These are phyloP conservation scores for Graphilbum fragrans DNA, from an alignment of 2,329 filamentous ascomycete genomes.

Conservation along the genomic window DNA sequence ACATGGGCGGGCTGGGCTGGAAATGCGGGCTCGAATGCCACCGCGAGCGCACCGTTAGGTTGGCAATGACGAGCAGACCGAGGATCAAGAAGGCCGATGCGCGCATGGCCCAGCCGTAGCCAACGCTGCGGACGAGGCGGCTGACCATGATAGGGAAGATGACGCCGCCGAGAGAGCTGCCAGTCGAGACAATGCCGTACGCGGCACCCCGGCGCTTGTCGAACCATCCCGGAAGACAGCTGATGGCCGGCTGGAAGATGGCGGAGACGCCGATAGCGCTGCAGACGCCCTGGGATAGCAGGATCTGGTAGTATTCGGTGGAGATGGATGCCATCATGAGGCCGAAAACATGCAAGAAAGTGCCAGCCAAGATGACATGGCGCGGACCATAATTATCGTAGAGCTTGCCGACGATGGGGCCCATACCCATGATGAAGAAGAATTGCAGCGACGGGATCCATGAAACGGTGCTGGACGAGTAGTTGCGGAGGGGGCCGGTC, in stretches of 20 bases:
- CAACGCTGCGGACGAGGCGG: conserved; percentile 13
- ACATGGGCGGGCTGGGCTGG: background rate
- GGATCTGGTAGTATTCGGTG: conserved; percentile 17
- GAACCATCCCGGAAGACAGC: conserved; percentile 13
- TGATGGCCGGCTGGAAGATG: conserved; percentile 13
- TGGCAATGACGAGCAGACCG: conserved; percentile 13
- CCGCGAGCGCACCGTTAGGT: conserved; percentile 13
- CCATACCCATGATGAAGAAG: conserved; percentile 33
- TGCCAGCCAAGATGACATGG: conserved; percentile 33
- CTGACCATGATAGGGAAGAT: conserved; percentile 17
- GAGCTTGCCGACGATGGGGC: conserved; percentile 46
- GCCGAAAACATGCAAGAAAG: conserved; percentile 39
- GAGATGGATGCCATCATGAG: conserved; percentile 45
- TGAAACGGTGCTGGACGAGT: conserved; percentile 42
- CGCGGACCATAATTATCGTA: conserved; percentile 49
- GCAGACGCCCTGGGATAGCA: conserved; percentile 15
- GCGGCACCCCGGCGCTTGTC: conserved; percentile 12
- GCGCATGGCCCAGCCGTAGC: conserved; percentile 18
- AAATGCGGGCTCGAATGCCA: conserved; percentile 4
- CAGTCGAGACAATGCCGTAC: conserved; percentile 14
- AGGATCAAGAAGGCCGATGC: conserved; percentile 16
- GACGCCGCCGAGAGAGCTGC: conserved; percentile 16
- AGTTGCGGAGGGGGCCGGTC: conserved; percentile 29
- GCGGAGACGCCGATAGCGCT: conserved; percentile 11
- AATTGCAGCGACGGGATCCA: conserved; percentile 43